Evolutionary conservation across 805 yeast genomes (phyloP).

Genomic region (Henningerozyma blattae): DNA sequence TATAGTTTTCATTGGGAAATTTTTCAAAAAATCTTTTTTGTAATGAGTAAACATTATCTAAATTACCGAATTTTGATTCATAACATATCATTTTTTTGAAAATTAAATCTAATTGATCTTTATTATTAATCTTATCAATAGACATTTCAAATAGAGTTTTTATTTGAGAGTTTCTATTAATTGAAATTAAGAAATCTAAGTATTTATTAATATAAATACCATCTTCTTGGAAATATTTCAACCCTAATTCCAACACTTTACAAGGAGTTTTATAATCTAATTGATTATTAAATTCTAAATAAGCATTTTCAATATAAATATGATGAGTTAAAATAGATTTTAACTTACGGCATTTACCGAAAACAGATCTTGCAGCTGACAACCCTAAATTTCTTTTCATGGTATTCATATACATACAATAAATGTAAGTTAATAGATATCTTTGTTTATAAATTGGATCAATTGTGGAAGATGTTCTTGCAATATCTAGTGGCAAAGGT

Average conservation of each 20-base stretch:
- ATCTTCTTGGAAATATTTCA: conserved; percentile 40
- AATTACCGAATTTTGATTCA: conserved; percentile 60
- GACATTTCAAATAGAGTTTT: conserved; percentile 76
- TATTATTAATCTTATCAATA: conserved; percentile 32
- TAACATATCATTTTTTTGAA: conserved; percentile 51
- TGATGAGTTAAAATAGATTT: conserved; percentile 49
- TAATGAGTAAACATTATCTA: conserved; percentile 51
- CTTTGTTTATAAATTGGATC: conserved; percentile 6
- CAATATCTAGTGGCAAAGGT: conserved; percentile 6
- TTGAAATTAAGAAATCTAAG: conserved; percentile 55
- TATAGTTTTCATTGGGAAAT: conserved; percentile 46
- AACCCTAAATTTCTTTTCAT: conserved; percentile 56
- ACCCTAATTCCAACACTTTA: conserved; percentile 68
- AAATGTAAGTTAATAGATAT: conserved; percentile 44
- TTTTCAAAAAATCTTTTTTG: conserved; percentile 53
- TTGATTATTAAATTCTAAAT: conserved; percentile 58
- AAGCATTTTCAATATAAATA: conserved; percentile 70
- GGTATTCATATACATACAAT: conserved; percentile 58
- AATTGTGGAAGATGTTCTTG: conserved; percentile 4
- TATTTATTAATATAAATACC: conserved; percentile 58
- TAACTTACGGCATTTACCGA: conserved; percentile 57
- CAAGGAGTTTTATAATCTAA: conserved; percentile 58
- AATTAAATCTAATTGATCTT: conserved; percentile 31
- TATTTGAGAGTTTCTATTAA: conserved; percentile 61
- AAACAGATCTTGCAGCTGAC: conserved; percentile 60